Percentiles rank a stretch among this genome's conserved stretches.
Conservation (phyloP, 2,329 filamentous ascomycete species). For the Grosmannia serpens region DNA sequence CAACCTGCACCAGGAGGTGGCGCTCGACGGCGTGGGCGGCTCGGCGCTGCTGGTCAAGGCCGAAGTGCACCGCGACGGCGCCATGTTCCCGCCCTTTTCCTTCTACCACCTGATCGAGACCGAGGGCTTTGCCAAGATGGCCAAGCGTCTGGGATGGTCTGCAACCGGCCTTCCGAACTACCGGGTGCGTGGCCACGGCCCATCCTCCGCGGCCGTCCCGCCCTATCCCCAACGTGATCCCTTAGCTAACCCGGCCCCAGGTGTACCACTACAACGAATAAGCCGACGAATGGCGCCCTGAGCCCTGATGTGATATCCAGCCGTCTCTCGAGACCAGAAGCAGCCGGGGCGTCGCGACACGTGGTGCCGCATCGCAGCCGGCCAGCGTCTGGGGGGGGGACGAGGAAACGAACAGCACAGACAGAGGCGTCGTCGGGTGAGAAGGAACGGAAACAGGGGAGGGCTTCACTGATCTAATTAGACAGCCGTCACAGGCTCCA, state of each 20-base stretch:
- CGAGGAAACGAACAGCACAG: background rate
- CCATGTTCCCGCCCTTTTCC: constrained; percentile 94
- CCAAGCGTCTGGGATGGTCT: constrained; percentile 73
- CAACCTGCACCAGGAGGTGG: constrained; percentile 51
- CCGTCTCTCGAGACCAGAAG: too few species aligned
- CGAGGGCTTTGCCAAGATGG: constrained; percentile 97
- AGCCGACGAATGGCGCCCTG: background rate
- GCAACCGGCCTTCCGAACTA: constrained; percentile 91
- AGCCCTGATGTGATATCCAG: too few species aligned
- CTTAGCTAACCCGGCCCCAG: constrained; percentile 28
- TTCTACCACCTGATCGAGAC: constrained; percentile 98
- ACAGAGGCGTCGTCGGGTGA: background rate
- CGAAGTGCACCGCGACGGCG: constrained; percentile 90
- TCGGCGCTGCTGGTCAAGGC: constrained; percentile 90
- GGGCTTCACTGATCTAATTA: background rate
- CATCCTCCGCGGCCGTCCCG: too few species aligned
- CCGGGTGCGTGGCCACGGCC: constrained; percentile 75
- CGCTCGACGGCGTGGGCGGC: constrained; percentile 86
- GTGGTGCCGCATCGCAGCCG: too few species aligned
- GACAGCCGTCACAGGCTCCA: background rate
- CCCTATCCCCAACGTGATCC: background rate
- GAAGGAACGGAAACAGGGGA: background rate
- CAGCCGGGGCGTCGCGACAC: too few species aligned
- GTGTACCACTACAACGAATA: constrained; percentile 87
- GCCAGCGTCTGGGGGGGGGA: too few species aligned